Evolutionary conservation across 2,329 filamentous ascomycete species (phyloP), one percentile per base, ranked within the genome.

Genomic region (Aspergillus sp.): DNA sequence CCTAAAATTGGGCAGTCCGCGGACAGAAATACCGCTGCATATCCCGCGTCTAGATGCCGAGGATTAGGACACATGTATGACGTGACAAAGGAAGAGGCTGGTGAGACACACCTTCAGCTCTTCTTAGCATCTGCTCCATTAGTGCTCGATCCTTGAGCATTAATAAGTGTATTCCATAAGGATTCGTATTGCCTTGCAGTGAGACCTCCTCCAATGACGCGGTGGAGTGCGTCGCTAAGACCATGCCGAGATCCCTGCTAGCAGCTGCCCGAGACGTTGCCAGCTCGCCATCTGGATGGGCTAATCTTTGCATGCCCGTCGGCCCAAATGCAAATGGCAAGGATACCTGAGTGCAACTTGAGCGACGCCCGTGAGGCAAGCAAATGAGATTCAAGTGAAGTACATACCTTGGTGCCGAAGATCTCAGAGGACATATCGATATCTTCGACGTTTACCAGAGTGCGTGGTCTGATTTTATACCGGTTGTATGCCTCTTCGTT

Each of bases 1-100:
- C 77, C 78, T 0, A 81, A 63, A 1, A 77, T 68, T 0, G 78
- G 77, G 0, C 70, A 69, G 49, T 82, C 78, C 1, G 78, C 75
- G 0, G 77, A 76, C 2, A 82, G 54, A 31, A 82, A 70, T 3
- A 81, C 58, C 0, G 77, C 77, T 46, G 73, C 74, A 56, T 75
- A 79, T 6, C 76, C 75, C 0, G 71, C 66, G 42, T 60, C 64
- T 71, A 37, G 3, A 6, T 5, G 26, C 13, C 26, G 12, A 10
- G 2, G 10, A 34, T 40, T 40, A 34, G 19, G 9, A 39, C 13
- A 3, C n/a, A n/a, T n/a, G 11, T 19, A 27, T n/a, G 6, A 37
- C 11, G 11, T 37, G n/a, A 29, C 9, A 35, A 40, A 37, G 5
- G 10, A 5, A 9, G 32, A 4, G 3, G 28, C 37, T 29, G 11